Evolutionary conservation across 768 basidiomycete genomes (phyloP), one percentile per base, ranked within the genome.

Genomic region (Pulveroboletus sp.): DNA sequence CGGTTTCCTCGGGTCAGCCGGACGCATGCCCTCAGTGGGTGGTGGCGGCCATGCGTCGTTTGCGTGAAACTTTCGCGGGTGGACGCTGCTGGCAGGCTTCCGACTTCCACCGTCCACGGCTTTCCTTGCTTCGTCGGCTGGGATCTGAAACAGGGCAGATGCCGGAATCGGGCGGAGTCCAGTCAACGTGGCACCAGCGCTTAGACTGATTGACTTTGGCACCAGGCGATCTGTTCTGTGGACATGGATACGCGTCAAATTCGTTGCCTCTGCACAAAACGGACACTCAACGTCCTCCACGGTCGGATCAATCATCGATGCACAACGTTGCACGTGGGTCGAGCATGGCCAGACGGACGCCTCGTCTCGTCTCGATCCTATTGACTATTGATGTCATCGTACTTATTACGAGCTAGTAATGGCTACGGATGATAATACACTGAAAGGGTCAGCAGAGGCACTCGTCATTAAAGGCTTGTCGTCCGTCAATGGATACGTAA

Each of bases 401-500:
- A 62, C 37, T 39, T 43, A 64, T 62, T 62, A 64, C 51, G 62
- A 56, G 36, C 47, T 42, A 33, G 48, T 47, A 31, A 35, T 6
- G 61, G 61, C 53, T 47, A 45, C 21, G 21, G 21, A 52, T 43
- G 52, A 40, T 51, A 36, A 58, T 61, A 62, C 61, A 62, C 36
- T 45, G 51, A 24, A 27, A 45, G 43, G 43, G 46, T 43, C 31
- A 43, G 44, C 33, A 43, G 42, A 43, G 30, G 41, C 38, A 47
- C 36, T 6, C 47, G 18, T 46, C 51, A 62, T 62, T 62, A 62
- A 53, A 53, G 38, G 38, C 10, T 39, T 27, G 51, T 5, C 47
- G 59, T 58, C 59, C 62, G 37, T 64, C 21, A 50, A 45, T 52
- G 50, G 35, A 55, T 62, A 64, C 59, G 53, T 62, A 62, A 56